These are phyloP conservation scores for Takashimella tepidaria DNA, from an alignment of 1,284 basidiomycete species.

Conservation along the genomic window DNA sequence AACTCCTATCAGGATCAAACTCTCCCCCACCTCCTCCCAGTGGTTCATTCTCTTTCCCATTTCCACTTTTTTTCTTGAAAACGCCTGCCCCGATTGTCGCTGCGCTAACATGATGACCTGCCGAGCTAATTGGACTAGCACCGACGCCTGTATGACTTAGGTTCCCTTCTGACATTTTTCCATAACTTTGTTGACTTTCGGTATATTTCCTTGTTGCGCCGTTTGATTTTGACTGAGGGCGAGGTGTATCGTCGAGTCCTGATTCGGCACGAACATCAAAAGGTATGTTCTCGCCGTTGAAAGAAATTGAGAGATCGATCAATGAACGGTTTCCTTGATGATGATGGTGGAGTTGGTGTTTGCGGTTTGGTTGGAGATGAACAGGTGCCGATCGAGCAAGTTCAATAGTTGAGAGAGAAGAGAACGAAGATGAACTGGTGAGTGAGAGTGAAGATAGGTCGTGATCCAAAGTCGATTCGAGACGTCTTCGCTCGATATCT, in stretches of 20 bases:
- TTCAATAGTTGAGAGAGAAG: constrained; percentile 17
- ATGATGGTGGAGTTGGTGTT: not conserved
- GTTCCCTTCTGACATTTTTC: not conserved
- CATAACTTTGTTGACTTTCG: not conserved
- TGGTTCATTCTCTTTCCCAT: constrained; percentile 49
- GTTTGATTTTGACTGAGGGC: not conserved
- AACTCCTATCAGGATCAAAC: constrained; percentile 77
- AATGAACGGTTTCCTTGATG: not conserved
- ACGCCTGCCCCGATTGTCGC: constrained; percentile 79
- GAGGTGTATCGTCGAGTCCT: not conserved
- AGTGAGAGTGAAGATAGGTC: constrained; percentile 42
- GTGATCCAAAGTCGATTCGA: constrained; percentile 44
- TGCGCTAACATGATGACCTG: constrained; percentile 77
- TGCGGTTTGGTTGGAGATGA: constrained; percentile 3
- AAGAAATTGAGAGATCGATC: not conserved
- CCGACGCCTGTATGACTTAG: constrained; percentile 15
- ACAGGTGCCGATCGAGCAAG: constrained; percentile 15
- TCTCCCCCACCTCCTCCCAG: constrained; percentile 65
- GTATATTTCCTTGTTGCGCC: no score
- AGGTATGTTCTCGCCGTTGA: not conserved
- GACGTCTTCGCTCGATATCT: constrained; percentile 41
- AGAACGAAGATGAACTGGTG: constrained; percentile 22
- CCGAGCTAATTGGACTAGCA: constrained; percentile 61
- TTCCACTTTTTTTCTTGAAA: constrained; percentile 51
- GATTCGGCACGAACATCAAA: not conserved